Evolutionary conservation across 257 asterid genomes (phyloP).

Genomic region (Hygrophila difformis): DNA sequence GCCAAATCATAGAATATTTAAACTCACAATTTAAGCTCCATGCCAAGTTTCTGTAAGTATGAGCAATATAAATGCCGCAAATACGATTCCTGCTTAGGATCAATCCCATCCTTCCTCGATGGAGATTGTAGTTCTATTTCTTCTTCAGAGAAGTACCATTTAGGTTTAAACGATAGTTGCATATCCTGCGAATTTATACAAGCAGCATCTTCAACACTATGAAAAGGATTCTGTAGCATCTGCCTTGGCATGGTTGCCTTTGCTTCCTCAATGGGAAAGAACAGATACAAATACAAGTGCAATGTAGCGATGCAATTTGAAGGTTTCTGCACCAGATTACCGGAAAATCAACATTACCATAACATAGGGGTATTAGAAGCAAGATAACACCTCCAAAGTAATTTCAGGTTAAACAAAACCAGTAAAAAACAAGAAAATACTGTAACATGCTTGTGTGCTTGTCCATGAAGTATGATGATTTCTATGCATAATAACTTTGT

Average conservation of each 20-base stretch:
- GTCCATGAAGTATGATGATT: neutral
- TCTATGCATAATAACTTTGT: neutral
- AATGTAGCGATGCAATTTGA: neutral
- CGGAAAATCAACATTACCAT: conserved; percentile 5
- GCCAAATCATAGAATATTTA: conserved; percentile 11
- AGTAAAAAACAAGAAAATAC: neutral
- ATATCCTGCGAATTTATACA: conserved; percentile 15
- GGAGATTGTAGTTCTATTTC: conserved; percentile 47
- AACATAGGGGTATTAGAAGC: neutral
- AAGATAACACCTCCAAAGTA: neutral
- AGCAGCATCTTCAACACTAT: conserved; percentile 13
- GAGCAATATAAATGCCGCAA: conserved; percentile 40
- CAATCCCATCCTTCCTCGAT: conserved; percentile 54
- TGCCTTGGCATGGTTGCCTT: conserved; percentile 31
- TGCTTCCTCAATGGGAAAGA: conserved; percentile 17
- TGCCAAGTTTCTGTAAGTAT: conserved; percentile 47
- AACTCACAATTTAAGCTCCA: conserved; percentile 54
- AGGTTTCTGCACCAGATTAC: conserved; percentile 11
- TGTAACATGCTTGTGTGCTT: neutral
- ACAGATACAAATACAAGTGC: neutral
- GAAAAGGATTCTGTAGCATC: conserved; percentile 32
- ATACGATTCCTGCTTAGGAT: conserved; percentile 29
- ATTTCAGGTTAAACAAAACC: neutral
- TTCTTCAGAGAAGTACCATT: conserved; percentile 47
- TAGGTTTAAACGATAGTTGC: conserved; percentile 15